A percentile compares a stretch with the other conserved stretches of the same genome.
These are phyloP conservation scores for Eucalyptus microcorys DNA, from an alignment of 345 rosid genomes.

Conservation along the genomic window DNA sequence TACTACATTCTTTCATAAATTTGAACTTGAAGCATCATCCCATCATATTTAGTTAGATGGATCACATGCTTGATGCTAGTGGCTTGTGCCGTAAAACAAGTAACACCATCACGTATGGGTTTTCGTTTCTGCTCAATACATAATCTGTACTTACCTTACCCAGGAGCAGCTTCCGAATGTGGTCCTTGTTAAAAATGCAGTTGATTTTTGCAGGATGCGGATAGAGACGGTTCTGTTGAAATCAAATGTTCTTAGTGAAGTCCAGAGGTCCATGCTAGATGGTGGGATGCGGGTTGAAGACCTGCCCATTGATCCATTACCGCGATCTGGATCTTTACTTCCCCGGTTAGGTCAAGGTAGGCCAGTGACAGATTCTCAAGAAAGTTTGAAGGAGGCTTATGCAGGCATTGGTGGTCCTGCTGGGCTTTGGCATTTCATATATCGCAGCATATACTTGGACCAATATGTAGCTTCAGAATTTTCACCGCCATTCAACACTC, in stretches of 20 bases:
- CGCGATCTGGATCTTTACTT: constrained; percentile 33
- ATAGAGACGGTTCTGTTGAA: constrained; percentile 72
- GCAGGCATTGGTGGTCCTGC: constrained; percentile 84
- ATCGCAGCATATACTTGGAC: constrained; percentile 90
- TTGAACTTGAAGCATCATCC: not conserved
- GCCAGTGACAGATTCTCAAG: constrained; percentile 30
- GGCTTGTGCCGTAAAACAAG: not conserved
- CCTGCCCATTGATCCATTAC: constrained; percentile 48
- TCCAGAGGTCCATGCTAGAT: constrained; percentile 79
- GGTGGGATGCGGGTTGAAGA: constrained; percentile 97
- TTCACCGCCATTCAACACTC: constrained; percentile 67
- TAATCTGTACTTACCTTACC: not conserved
- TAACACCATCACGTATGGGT: not conserved
- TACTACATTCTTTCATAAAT: constrained; percentile 1
- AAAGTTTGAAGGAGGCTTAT: constrained; percentile 32
- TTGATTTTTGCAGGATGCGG: constrained; percentile 43
- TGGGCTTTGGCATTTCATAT: constrained; percentile 98
- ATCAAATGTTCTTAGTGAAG: constrained; percentile 79
- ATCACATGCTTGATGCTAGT: not conserved
- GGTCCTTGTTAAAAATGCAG: not conserved
- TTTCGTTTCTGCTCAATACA: not conserved
- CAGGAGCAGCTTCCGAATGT: not conserved
- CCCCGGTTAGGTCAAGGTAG: constrained; percentile 31
- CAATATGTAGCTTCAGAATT: constrained; percentile 90
- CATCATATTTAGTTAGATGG: not conserved